Evolutionary conservation across 2,329 filamentous ascomycete genomes (phyloP).

Genomic region (Fusarium bactridioides): DNA sequence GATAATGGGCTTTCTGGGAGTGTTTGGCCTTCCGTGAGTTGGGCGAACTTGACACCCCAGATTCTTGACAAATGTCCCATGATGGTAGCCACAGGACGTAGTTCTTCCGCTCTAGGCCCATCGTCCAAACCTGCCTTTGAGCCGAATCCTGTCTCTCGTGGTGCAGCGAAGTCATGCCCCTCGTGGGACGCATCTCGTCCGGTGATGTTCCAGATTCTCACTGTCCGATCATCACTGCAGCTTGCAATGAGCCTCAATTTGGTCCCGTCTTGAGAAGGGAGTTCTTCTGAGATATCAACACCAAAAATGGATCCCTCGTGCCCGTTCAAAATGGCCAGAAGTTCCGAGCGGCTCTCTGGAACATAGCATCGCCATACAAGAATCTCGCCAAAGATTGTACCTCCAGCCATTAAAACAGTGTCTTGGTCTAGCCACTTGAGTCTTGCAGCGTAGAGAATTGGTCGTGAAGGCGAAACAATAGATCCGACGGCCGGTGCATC

Average conservation of each 20-base stretch:
- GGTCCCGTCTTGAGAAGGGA: conserved; percentile 45
- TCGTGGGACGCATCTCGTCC: conserved; percentile 47
- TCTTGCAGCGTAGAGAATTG: conserved; percentile 87
- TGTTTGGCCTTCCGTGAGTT: conserved; percentile 29
- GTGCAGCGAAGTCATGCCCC: conserved; percentile 42
- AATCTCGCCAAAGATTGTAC: conserved; percentile 94
- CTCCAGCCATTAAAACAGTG: conserved; percentile 79
- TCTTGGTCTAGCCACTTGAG: conserved; percentile 67
- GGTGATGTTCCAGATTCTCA: conserved; percentile 87
- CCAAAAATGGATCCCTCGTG: conserved; percentile 97
- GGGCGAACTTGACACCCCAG: conserved; percentile 80
- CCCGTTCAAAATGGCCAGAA: conserved; percentile 64
- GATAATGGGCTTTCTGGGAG: conserved; percentile 47
- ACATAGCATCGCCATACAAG: conserved; percentile 81
- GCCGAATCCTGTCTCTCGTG: conserved; percentile 71
- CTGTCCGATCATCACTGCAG: conserved; percentile 93
- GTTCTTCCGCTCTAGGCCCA: conserved; percentile 12
- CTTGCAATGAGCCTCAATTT: conserved; percentile 76
- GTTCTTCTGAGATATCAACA: conserved; percentile 75
- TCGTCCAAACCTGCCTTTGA: conserved; percentile 38
- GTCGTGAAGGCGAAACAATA: conserved; percentile 72
- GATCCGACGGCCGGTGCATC: conserved; percentile 54
- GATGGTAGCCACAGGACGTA: conserved; percentile 67
- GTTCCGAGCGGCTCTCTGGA: conserved; percentile 41
- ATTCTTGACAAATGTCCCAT: conserved; percentile 93